Evolutionary conservation across 331 rosid species (phyloP), one percentile per base, ranked within the genome.

Genomic region (Dryas integrifolia): DNA sequence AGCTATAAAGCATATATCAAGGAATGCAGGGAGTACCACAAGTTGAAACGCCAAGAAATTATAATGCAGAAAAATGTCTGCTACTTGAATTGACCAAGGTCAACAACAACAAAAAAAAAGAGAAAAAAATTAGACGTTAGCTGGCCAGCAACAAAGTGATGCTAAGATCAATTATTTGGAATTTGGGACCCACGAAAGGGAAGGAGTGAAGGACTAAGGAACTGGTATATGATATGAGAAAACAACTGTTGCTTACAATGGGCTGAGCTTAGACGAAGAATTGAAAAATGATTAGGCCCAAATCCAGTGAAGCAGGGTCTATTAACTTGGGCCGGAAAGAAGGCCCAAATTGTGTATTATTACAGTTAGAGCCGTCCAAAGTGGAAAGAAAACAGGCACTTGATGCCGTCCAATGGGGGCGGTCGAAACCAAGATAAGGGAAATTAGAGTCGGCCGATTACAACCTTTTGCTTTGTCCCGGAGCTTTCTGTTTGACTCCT

Each of bases 381-480:
- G 9, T 21, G 14, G 11, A 49, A 50, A 44, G 48, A 70, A 46
- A 52, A 43, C 35, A 30, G 35, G 35, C 35, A 30, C 2, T 30
- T 26, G 15, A 15, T 45, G 67, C 77, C 73, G 63, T n/a, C 77
- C 74, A 13, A 26, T 13, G 48, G 21, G 13, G 59, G 35, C 11
- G 44, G 41, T 15, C 56, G 60, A 46, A 41, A 14, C 35, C 30
- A 50, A 21, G 24, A 21, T 21, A 21, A 21, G 0, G 24, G 24
- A 21, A 21, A 21, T 12, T 11, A 16, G 40, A 71, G 45, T 58
- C 67, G n/a, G 76, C 60, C 46, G 69, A 60, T 39, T 30, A 12
- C 9, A 56, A 65, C 70, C 55, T 56, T 53, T 67, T 50, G 67
- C 72, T 11, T 44, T 4, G 70, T 65, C 58, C 50, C 39, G 56